Evolutionary conservation across 164 flowering plant species (phyloP).

Genomic region (Tetracentron sinense): DNA sequence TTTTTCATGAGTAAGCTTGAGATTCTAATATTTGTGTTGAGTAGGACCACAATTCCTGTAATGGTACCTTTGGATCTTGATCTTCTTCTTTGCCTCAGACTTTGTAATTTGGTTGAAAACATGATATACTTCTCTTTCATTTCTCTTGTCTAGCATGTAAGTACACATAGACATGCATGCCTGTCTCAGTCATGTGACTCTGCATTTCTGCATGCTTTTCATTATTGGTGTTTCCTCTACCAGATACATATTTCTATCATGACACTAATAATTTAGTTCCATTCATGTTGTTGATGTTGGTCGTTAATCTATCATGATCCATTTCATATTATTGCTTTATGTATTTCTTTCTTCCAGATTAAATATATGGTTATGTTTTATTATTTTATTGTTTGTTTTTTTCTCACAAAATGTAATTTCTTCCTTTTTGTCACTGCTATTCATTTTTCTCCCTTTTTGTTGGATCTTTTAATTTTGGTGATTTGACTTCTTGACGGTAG

Average conservation of each 20-base stretch:
- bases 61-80: too few species aligned
- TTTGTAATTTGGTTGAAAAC: too few species aligned
- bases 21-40: too few species aligned
- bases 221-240: neutral
- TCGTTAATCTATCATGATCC: neutral
- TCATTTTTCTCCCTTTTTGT: neutral
- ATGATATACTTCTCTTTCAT: too few species aligned
- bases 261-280: neutral
- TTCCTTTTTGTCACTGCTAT: neutral
- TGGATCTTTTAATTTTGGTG: conserved; percentile 10
- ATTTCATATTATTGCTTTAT: neutral
- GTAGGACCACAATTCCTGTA: too few species aligned
- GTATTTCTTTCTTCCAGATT: neutral
- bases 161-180: neutral
- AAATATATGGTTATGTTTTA: neutral
- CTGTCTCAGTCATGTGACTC: neutral
- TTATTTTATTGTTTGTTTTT: neutral
- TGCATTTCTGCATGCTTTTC: neutral
- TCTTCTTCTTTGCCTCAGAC: too few species aligned
- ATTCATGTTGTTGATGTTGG: neutral
- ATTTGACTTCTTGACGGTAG: conserved; percentile 18
- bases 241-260: neutral
- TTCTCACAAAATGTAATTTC: neutral
- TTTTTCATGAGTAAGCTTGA: too few species aligned
- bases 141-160: neutral